A percentile compares a stretch with the other conserved stretches of the same genome.
Evolutionary conservation across 768 basidiomycete genomes (phyloP).

Genomic region (Suillus decipiens): DNA sequence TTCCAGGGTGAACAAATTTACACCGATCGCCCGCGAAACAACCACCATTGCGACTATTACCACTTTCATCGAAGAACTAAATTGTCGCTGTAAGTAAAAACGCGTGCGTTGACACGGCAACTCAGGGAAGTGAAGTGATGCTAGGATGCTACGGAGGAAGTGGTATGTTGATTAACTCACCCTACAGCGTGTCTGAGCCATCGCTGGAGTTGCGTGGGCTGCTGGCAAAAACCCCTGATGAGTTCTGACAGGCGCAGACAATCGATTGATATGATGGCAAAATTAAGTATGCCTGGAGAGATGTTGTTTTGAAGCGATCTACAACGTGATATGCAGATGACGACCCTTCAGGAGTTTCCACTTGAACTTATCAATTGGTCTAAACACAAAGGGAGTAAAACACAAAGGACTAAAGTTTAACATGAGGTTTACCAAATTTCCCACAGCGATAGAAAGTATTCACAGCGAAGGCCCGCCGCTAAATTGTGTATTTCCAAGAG

Average conservation of each 20-base stretch:
- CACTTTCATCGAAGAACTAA: conserved; percentile 34
- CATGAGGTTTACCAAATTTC: conserved; percentile 4
- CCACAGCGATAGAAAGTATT: conserved; percentile 10
- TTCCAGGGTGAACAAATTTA: conserved; percentile 32
- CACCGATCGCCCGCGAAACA: conserved; percentile 30
- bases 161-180: background rate
- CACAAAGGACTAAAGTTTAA: conserved; percentile 27
- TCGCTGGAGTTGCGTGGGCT: background rate
- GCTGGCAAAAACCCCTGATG: background rate
- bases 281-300: background rate
- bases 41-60: conserved; percentile 28
- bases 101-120: background rate
- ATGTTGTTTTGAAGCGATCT: background rate
- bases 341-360: background rate
- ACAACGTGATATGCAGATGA: background rate
- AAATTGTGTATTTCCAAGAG: conserved; percentile 13
- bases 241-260: background rate
- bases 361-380: background rate
- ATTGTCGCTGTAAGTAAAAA: conserved; percentile 4
- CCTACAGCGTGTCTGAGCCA: background rate
- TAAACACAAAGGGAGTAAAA: background rate
- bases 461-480: conserved; percentile 11
- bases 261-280: background rate
- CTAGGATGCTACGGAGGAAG: background rate
- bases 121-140: background rate